Conservation (phyloP, 148 eudicot genomes). For the Polygonum maritimum region DNA sequence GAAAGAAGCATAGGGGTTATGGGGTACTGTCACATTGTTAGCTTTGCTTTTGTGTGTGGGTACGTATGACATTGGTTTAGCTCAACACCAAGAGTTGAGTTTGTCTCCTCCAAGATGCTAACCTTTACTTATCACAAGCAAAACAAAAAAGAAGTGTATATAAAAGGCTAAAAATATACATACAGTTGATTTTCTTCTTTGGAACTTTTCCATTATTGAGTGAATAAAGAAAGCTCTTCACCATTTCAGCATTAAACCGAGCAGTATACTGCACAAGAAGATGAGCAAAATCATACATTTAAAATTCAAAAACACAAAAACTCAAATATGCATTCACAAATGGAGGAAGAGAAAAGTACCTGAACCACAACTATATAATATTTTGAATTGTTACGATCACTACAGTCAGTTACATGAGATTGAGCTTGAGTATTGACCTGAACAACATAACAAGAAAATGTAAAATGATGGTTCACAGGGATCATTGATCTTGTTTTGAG, state of each 20-base stretch:
- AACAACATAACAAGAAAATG: constrained; percentile 6
- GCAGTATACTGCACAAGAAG: constrained; percentile 68
- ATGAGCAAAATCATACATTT: not conserved
- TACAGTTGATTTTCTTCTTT: constrained; percentile 91
- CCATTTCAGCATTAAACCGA: constrained; percentile 84
- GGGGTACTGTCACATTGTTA: not conserved
- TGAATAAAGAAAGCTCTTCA: constrained; percentile 71
- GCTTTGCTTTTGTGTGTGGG: not conserved
- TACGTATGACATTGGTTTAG: not conserved
- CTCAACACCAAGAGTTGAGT: not conserved
- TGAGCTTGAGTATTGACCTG: constrained; percentile 97
- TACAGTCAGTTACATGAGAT: constrained; percentile 66
- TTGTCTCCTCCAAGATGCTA: not conserved
- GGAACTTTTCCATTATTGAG: constrained; percentile 80
- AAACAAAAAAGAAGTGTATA: not conserved
- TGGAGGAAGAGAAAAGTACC: constrained; percentile 30
- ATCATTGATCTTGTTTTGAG: not conserved
- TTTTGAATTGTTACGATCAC: constrained; percentile 72
- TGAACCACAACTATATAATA: constrained; percentile 91
- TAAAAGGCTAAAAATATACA: constrained; percentile 18
- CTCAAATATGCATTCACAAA: not conserved
- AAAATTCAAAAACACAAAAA: not conserved
- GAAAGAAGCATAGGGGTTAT: not conserved
- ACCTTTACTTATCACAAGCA: not conserved
- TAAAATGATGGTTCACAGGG: not conserved